Conservation (phyloP, 2,329 filamentous ascomycete genomes). For the Arthrobotrys musiformis region DNA sequence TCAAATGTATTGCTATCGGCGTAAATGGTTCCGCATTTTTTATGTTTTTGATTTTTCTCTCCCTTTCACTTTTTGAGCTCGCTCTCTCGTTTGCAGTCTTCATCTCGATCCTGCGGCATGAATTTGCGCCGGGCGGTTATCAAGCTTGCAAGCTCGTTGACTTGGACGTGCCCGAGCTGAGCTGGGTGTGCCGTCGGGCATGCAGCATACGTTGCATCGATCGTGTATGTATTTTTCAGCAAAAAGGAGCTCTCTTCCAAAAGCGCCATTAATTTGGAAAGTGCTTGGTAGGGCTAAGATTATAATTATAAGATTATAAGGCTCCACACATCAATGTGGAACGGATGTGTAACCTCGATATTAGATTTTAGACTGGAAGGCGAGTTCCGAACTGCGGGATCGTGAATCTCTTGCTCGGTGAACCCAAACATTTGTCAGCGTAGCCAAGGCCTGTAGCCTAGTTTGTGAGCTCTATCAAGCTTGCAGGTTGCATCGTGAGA, state of each 20-base stretch:
- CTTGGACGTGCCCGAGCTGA: too few relatives aligned
- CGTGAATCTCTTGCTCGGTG: background rate
- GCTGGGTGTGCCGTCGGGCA: too few relatives aligned
- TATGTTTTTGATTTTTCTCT: background rate
- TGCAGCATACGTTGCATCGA: too few relatives aligned
- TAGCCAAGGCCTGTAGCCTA: background rate
- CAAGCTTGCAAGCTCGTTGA: too few relatives aligned
- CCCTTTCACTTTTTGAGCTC: slow-evolving; percentile 6
- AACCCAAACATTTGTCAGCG: slow-evolving; percentile 4
- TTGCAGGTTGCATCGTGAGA: slow-evolving; percentile 19
- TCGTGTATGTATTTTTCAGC: slow-evolving; percentile 12
- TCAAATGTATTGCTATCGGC: background rate
- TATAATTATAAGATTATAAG: background rate
- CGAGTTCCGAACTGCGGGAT: slow-evolving; percentile 28
- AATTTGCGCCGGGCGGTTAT: background rate
- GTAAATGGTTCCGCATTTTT: background rate
- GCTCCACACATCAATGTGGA: background rate
- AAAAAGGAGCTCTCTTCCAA: background rate
- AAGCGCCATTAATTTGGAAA: background rate
- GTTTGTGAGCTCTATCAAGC: background rate
- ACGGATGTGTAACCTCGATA: background rate
- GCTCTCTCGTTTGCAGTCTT: too few relatives aligned
- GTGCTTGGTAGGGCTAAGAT: background rate
- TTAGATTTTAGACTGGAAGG: slow-evolving; percentile 2
- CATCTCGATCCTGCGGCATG: background rate